These are phyloP conservation scores for Erodium texanum DNA, from an alignment of 441 rosid genomes.

Conservation along the genomic window DNA sequence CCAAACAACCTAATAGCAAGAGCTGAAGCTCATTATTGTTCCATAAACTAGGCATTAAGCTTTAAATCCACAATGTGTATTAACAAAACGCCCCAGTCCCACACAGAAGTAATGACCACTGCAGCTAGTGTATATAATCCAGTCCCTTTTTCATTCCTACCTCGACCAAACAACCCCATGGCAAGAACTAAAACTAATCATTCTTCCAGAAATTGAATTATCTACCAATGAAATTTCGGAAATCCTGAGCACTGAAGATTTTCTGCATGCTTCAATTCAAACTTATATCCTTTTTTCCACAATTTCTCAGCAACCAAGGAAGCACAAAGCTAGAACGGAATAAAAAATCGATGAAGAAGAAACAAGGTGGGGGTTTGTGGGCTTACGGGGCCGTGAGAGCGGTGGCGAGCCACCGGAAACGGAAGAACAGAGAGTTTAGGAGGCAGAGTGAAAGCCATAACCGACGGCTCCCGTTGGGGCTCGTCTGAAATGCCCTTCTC, in stretches of 20 bases:
- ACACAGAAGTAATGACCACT: neutral
- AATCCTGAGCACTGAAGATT: too few relatives aligned
- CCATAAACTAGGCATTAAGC: neutral
- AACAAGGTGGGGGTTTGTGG: neutral
- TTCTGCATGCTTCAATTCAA: too few relatives aligned
- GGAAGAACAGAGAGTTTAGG: constrained; percentile 61
- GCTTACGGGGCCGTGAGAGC: constrained; percentile 83
- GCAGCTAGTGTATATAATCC: neutral
- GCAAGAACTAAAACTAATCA: neutral
- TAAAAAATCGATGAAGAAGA: neutral
- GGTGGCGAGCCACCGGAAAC: constrained; percentile 88
- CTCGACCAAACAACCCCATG: too few relatives aligned
- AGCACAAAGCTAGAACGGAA: neutral
- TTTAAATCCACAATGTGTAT: neutral
- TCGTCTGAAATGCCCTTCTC: constrained; percentile 55
- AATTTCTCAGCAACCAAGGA: neutral
- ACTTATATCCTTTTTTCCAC: neutral
- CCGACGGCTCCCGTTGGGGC: constrained; percentile 4
- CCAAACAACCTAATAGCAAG: neutral
- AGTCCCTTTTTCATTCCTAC: too few relatives aligned
- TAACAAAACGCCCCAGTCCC: neutral
- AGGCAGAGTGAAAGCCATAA: constrained; percentile 30
- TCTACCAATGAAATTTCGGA: neutral
- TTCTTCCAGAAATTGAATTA: neutral
- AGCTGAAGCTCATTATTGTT: neutral